Evolutionary conservation across 257 asterid genomes (phyloP).

Genomic region (Solanum rostratum): DNA sequence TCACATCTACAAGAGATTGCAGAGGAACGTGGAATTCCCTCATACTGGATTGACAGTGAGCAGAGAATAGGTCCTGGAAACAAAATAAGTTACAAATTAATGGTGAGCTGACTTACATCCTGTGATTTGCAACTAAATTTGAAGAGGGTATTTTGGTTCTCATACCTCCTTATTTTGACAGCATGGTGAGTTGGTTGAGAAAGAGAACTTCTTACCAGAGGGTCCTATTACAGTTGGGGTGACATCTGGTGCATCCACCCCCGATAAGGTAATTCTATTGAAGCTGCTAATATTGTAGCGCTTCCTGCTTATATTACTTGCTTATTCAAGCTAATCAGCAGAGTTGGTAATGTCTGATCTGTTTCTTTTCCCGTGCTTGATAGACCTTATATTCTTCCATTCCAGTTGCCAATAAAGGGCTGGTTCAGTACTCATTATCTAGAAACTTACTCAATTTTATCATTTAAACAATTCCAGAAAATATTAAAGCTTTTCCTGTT

Average conservation of each 20-base stretch:
- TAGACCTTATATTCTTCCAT: not conserved
- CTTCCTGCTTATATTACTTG: not conserved
- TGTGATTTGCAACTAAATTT: not conserved
- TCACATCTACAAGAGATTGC: conserved; percentile 96
- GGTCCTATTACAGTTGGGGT: conserved; percentile 87
- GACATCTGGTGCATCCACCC: conserved; percentile 99
- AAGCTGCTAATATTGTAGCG: not conserved
- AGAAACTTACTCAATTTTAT: not conserved
- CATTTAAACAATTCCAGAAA: not conserved
- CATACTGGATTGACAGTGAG: conserved; percentile 91
- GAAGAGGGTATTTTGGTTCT: not conserved
- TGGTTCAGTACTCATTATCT: not conserved
- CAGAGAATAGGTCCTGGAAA: conserved; percentile 89
- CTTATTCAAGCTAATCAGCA: not conserved
- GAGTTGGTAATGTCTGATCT: not conserved
- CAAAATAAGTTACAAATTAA: conserved; percentile 63
- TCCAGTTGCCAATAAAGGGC: not conserved
- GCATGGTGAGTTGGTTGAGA: conserved; percentile 99
- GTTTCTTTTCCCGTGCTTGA: not conserved
- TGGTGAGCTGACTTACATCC: conserved; percentile 34
- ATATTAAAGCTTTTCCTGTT: not conserved
- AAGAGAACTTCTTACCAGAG: conserved; percentile 73
- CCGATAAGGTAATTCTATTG: conserved; percentile 65
- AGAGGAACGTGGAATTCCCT: conserved; percentile 86
- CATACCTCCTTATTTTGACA: conserved; percentile 9